Conservation (phyloP, 139 green algal genomes). For the Closterium sp. region DNA sequence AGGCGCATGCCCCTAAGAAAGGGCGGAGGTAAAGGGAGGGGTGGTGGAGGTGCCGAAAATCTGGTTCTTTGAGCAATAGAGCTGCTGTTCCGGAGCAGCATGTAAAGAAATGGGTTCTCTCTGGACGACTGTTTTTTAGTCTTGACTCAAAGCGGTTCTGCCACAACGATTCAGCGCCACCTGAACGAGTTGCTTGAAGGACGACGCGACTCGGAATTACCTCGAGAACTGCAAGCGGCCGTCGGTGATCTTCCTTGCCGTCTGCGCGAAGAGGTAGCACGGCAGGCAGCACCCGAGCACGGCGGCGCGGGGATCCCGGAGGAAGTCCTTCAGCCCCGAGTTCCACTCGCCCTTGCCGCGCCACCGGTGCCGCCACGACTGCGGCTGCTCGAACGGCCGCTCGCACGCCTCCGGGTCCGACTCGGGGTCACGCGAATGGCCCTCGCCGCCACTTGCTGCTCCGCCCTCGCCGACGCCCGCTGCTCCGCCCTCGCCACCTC, state of each 20-base stretch:
- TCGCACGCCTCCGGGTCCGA: neutral
- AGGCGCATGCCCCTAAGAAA: no score
- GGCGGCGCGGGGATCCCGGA: neutral
- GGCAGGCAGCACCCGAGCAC: neutral
- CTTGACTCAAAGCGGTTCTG: no score
- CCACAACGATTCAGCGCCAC: no score
- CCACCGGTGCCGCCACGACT: neutral
- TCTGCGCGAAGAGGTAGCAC: conserved; percentile 3
- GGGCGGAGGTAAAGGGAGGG: no score
- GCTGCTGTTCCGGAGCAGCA: no score
- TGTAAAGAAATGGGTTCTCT: no score
- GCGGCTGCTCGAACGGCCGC: neutral
- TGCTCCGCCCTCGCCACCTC: no score
- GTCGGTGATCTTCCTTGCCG: neutral
- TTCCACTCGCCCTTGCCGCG: neutral
- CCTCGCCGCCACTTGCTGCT: neutral
- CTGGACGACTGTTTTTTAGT: no score
- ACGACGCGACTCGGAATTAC: neutral
- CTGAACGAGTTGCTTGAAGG: no score
- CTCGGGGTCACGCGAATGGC: neutral
- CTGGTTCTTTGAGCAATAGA: no score
- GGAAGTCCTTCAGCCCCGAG: neutral
- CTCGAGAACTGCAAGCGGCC: neutral
- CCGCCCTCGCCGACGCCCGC: no score
- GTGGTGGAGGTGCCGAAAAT: no score